Evolutionary conservation across 2,329 filamentous ascomycete genomes (phyloP).

Genomic region (Neofusicoccum parvum): DNA sequence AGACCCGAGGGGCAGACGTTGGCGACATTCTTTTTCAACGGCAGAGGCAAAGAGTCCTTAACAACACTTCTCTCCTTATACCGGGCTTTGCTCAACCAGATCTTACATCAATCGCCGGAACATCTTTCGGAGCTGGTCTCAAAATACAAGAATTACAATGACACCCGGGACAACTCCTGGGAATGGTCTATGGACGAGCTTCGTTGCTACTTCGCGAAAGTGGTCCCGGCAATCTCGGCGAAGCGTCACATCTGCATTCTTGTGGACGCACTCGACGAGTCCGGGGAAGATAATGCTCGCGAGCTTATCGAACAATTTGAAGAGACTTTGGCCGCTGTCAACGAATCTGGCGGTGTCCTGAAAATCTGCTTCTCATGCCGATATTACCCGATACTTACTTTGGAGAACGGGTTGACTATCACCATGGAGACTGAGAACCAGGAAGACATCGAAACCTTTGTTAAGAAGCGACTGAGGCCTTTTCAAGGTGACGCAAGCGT

Average conservation of each 20-base stretch:
- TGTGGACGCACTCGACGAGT: neutral
- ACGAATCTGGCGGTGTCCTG: accelerated
- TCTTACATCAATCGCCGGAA: neutral
- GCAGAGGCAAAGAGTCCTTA: no score
- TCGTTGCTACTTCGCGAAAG: neutral
- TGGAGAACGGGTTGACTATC: no score
- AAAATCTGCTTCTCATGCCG: neutral
- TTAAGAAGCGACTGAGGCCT: no score
- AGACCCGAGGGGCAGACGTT: no score
- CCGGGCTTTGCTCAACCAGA: neutral
- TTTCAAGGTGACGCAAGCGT: no score
- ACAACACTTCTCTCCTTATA: neutral
- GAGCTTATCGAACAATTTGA: neutral
- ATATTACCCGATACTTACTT: neutral
- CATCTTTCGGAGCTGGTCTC: no score
- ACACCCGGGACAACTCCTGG: no score
- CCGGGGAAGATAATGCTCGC: neutral
- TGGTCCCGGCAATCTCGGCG: neutral
- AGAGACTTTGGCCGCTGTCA: neutral
- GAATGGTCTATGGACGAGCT: neutral
- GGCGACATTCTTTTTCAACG: no score
- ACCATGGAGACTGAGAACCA: no score
- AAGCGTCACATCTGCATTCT: neutral
- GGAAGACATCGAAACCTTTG: no score
- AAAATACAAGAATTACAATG: no score